Percentiles rank a stretch among this genome's conserved stretches.
phyloP scores from a whole-genome alignment of 345 rosid genomes.

The Moricandia moricandioides region DNA sequence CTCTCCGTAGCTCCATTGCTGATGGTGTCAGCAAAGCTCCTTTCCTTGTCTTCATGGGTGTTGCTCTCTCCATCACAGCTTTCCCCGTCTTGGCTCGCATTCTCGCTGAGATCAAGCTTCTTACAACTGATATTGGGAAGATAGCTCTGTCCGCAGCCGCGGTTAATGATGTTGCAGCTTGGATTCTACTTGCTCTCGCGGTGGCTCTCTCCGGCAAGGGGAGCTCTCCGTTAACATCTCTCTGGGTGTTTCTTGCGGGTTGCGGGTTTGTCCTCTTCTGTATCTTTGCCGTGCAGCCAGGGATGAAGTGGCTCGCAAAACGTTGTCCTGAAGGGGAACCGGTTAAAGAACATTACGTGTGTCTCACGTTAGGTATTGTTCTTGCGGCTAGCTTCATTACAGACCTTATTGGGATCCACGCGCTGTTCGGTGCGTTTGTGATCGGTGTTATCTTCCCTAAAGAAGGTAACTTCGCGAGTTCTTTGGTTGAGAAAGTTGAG shows the following conservation, averaged over 20 bases:
- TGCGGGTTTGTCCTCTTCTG: constrained; percentile 41
- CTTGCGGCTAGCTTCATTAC: constrained; percentile 54
- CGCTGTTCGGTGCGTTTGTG: constrained; percentile 53
- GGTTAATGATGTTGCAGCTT: constrained; percentile 50
- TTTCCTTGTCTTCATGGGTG: constrained; percentile 49
- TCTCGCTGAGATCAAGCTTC: constrained; percentile 52
- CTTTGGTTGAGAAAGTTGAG: constrained; percentile 47
- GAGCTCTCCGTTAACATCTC: constrained; percentile 36
- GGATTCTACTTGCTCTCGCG: constrained; percentile 50
- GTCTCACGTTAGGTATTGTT: constrained; percentile 45
- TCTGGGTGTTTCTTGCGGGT: constrained; percentile 54
- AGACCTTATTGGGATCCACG: constrained; percentile 55
- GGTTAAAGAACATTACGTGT: constrained; percentile 45
- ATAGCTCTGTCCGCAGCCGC: constrained; percentile 55
- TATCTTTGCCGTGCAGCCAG: constrained; percentile 30
- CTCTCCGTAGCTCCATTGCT: constrained; percentile 54
- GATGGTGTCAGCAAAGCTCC: constrained; percentile 46
- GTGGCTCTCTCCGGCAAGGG: constrained; percentile 45
- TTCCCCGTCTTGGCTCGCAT: constrained; percentile 51
- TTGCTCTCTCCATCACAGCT: constrained; percentile 52
- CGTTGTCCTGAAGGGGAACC: constrained; percentile 38
- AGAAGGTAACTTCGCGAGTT: constrained; percentile 42
- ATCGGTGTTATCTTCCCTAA: constrained; percentile 55
- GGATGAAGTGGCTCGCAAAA: constrained; percentile 29
- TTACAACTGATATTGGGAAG: constrained; percentile 47